phyloP scores from a whole-genome alignment of 2,329 filamentous ascomycete genomes.

The Aspergillus sp. region DNA sequence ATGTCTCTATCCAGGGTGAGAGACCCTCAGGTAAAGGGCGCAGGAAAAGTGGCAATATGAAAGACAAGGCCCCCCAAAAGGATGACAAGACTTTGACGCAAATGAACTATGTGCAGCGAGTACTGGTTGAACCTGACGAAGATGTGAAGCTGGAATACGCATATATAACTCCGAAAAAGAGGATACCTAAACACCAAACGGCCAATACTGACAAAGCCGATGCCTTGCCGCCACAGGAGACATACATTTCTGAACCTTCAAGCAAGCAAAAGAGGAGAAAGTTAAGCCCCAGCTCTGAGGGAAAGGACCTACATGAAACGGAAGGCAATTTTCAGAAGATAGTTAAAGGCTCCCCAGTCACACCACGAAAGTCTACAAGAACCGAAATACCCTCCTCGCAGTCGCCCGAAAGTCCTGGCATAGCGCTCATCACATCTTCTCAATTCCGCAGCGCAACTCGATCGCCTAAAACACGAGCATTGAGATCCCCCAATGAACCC shows the following conservation, averaged over 20 bases:
- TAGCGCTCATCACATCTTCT: constrained; percentile 38
- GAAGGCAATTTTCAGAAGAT: neutral
- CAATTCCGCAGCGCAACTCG: constrained; percentile 29
- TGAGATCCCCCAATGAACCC: neutral
- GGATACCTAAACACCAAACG: neutral
- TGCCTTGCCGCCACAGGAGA: neutral
- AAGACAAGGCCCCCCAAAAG: constrained; percentile 22
- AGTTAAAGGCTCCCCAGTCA: constrained; percentile 21
- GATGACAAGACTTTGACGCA: constrained; percentile 42
- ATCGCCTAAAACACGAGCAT: constrained; percentile 25
- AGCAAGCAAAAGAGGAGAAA: constrained; percentile 24
- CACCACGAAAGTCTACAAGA: constrained; percentile 32
- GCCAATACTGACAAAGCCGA: neutral
- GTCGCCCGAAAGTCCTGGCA: constrained; percentile 42
- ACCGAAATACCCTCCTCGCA: constrained; percentile 44
- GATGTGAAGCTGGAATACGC: constrained; percentile 35
- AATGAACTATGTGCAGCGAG: constrained; percentile 42
- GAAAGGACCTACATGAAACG: constrained; percentile 2
- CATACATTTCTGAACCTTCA: neutral
- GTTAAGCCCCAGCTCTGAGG: constrained; percentile 12
- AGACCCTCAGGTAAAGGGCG: constrained; percentile 18
- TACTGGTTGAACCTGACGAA: constrained; percentile 35
- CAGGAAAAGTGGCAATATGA: constrained; percentile 22
- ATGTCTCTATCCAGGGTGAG: constrained; percentile 5
- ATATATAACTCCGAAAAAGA: constrained; percentile 23